Percentiles rank a stretch among this genome's conserved stretches.
Conservation (phyloP, 108 stramenopile genomes). For the Skeletonema marinoi region DNA sequence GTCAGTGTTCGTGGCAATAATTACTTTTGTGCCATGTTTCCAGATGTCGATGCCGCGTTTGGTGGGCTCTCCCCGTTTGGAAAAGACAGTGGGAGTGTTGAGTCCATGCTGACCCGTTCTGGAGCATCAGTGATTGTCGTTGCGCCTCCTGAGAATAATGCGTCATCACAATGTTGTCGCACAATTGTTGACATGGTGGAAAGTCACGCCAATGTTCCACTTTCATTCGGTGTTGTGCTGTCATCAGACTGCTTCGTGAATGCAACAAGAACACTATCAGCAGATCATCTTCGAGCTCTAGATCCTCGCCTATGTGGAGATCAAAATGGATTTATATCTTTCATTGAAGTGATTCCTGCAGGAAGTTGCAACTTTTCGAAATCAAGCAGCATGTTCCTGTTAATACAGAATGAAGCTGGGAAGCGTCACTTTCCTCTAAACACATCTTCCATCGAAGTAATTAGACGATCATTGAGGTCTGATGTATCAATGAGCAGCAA, state of each 20-base stretch:
- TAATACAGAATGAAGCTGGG: conserved; percentile 70
- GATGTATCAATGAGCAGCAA: conserved; percentile 16
- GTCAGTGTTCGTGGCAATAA: conserved; percentile 56
- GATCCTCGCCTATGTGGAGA: conserved; percentile 70
- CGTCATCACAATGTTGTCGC: conserved; percentile 70
- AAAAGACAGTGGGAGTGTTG: conserved; percentile 50
- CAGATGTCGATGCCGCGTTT: conserved; percentile 74
- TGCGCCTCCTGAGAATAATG: conserved; percentile 69
- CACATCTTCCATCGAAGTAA: conserved; percentile 43
- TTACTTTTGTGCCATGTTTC: conserved; percentile 74
- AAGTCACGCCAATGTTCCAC: conserved; percentile 46
- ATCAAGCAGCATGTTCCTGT: conserved; percentile 65
- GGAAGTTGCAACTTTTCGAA: conserved; percentile 54
- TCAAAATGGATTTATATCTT: conserved; percentile 49
- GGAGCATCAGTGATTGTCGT: conserved; percentile 68
- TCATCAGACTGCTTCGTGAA: conserved; percentile 69
- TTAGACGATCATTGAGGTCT: conserved; percentile 48
- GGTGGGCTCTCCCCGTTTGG: conserved; percentile 75
- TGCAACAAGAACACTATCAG: conserved; percentile 34
- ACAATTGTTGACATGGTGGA: conserved; percentile 68
- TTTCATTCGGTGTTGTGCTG: conserved; percentile 75
- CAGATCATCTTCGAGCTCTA: conserved; percentile 56
- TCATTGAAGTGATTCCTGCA: conserved; percentile 55
- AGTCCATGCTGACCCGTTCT: conserved; percentile 35
- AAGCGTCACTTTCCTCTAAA: conserved; percentile 37